Percentiles rank a stretch among this genome's conserved stretches.
Evolutionary conservation across 257 asterid species (phyloP).

Genomic region (Voacanga thouarsii): DNA sequence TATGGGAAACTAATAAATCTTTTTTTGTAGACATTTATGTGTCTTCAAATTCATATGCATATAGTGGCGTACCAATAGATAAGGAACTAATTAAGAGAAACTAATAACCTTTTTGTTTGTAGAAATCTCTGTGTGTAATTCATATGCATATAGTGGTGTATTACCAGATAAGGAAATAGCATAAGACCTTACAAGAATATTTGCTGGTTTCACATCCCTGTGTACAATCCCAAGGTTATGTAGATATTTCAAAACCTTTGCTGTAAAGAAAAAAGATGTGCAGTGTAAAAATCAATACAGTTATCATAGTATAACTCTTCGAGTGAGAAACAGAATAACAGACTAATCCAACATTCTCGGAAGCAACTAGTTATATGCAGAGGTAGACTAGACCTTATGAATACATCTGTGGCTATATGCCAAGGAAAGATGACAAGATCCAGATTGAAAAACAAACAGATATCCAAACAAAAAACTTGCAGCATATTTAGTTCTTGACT

Average conservation of each 20-base stretch:
- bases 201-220: conserved; percentile 98
- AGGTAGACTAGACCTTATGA: background rate
- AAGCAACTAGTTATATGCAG: background rate
- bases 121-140: background rate
- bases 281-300: conserved; percentile 13
- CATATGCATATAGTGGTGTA: background rate
- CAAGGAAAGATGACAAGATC: background rate
- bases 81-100: background rate
- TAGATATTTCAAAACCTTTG: conserved; percentile 76
- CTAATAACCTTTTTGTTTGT: background rate
- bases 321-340: background rate
- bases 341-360: background rate
- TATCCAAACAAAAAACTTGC: background rate
- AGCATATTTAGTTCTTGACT: background rate
- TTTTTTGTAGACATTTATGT: background rate
- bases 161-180: conserved; percentile 17
- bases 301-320: background rate
- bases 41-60: background rate
- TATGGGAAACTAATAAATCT: background rate
- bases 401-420: background rate
- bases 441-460: background rate
- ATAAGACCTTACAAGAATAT: conserved; percentile 79
- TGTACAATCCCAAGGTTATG: conserved; percentile 93
- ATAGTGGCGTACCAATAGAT: background rate
- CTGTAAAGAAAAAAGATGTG: conserved; percentile 55